Evolutionary conservation across 2,329 filamentous ascomycete genomes (phyloP).

Genomic region (Thermomyces lanuginosus): DNA sequence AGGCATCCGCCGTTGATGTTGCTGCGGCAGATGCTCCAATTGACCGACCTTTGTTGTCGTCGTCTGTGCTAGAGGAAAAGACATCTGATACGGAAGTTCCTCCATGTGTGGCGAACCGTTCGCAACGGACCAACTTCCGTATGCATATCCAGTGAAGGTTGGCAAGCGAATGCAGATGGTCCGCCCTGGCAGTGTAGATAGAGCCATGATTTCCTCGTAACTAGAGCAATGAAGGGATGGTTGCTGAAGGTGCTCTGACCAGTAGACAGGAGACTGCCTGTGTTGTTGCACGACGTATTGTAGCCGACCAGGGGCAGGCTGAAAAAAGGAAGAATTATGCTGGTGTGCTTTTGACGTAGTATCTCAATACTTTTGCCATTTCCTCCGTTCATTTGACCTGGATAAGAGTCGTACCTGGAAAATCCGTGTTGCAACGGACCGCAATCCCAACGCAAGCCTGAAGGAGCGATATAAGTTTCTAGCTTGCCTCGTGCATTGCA

Average conservation of each 20-base stretch:
- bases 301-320: slow-evolving; percentile 26
- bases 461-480: no score
- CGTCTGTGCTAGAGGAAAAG: slow-evolving; percentile 19
- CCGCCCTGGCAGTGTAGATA: slow-evolving; percentile 2
- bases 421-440: slow-evolving; percentile 42
- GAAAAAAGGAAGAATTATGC: slow-evolving; percentile 53
- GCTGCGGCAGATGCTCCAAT: slow-evolving; percentile 37
- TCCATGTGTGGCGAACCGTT: slow-evolving; percentile 8
- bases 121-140: slow-evolving; percentile 2
- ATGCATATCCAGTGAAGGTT: no score
- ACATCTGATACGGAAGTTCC: slow-evolving; percentile 19
- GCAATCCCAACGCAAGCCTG: no score
- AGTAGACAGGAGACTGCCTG: slow-evolving; percentile 23
- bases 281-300: slow-evolving; percentile 38
- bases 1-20: slow-evolving; percentile 37
- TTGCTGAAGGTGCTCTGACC: slow-evolving; percentile 27
- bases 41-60: no score
- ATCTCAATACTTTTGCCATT: no score
- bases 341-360: slow-evolving; percentile 46
- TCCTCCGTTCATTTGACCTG: slow-evolving; percentile 63
- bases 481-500: no score
- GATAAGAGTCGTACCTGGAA: slow-evolving; percentile 35
- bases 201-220: slow-evolving; percentile 1
- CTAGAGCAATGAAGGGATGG: slow-evolving; percentile 8
- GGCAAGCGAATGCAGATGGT: slow-evolving; percentile 1